These are phyloP conservation scores for Eutrema salsugineum DNA, from an alignment of 441 rosid genomes.

Conservation along the genomic window DNA sequence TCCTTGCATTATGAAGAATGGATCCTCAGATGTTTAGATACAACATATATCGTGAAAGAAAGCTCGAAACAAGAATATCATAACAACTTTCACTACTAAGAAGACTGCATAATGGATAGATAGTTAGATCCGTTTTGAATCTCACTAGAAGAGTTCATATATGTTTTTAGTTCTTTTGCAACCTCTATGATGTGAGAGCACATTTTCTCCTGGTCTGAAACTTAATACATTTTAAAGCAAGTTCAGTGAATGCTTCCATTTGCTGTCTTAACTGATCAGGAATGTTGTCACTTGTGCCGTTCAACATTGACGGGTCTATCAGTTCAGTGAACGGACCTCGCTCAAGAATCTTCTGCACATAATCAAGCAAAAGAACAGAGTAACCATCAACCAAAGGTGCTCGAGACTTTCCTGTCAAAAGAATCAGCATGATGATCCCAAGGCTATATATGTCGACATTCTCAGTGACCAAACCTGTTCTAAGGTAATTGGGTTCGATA, in stretches of 20 bases:
- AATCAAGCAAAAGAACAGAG: neutral
- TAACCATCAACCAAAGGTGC: too few relatives aligned
- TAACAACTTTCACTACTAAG: neutral
- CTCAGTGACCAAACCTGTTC: constrained; percentile 23
- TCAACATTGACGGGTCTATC: constrained; percentile 15
- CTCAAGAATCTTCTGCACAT: too few relatives aligned
- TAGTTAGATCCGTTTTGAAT: neutral
- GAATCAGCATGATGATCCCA: constrained; percentile 21
- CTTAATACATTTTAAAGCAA: constrained; percentile 26
- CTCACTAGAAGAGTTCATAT: neutral
- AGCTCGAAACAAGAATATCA: neutral
- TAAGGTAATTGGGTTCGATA: constrained; percentile 1
- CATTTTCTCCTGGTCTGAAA: constrained; percentile 9
- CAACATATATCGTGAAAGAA: neutral
- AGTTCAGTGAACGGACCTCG: neutral
- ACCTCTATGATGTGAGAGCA: constrained; percentile 9
- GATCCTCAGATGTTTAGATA: neutral
- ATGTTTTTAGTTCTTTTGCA: constrained; percentile 22
- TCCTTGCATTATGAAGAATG: neutral
- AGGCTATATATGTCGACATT: constrained; percentile 21
- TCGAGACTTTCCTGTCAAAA: constrained; percentile 11
- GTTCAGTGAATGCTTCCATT: constrained; percentile 23
- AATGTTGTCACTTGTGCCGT: neutral
- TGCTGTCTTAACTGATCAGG: constrained; percentile 6
- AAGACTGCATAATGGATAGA: too few relatives aligned